Percentiles rank a stretch among this genome's conserved stretches.
phyloP scores from a whole-genome alignment of 2,329 filamentous ascomycete genomes.

The Aspergillus pseudoviridinutans region DNA sequence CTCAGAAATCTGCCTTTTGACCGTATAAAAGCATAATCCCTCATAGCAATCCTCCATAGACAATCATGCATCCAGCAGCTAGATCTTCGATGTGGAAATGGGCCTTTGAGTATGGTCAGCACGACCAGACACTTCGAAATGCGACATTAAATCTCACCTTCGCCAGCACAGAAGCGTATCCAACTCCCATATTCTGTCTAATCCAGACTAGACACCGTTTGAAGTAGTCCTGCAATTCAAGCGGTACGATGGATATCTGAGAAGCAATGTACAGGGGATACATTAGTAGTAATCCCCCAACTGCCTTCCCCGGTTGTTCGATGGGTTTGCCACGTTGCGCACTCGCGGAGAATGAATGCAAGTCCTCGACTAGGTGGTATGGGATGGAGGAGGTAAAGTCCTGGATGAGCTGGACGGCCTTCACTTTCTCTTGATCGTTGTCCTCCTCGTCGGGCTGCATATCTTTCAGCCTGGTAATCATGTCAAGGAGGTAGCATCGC shows the following conservation, averaged over 20 bases:
- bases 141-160: background rate
- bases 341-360: background rate
- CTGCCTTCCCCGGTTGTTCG: background rate
- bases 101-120: too few relatives aligned
- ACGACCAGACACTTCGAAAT: background rate
- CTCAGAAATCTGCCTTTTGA: too few relatives aligned
- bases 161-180: background rate
- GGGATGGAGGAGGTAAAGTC: slow-evolving; percentile 2
- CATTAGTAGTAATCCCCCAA: slow-evolving; percentile 2
- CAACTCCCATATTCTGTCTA: background rate
- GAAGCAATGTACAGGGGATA: background rate
- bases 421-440: background rate
- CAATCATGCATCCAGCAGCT: background rate
- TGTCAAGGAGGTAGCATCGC: slow-evolving; percentile 1
- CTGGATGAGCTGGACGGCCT: background rate
- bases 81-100: background rate
- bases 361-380: background rate
- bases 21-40: too few relatives aligned
- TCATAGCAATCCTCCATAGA: background rate
- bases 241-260: background rate
- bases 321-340: background rate
- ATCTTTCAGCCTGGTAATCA: background rate
- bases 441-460: background rate
- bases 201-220: slow-evolving; percentile 1
- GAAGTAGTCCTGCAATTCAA: slow-evolving; percentile 2